Percentiles rank a stretch among this genome's conserved stretches.
Evolutionary conservation across 352 stramenopile genomes (phyloP).

Genomic region (Pythium biforme): DNA sequence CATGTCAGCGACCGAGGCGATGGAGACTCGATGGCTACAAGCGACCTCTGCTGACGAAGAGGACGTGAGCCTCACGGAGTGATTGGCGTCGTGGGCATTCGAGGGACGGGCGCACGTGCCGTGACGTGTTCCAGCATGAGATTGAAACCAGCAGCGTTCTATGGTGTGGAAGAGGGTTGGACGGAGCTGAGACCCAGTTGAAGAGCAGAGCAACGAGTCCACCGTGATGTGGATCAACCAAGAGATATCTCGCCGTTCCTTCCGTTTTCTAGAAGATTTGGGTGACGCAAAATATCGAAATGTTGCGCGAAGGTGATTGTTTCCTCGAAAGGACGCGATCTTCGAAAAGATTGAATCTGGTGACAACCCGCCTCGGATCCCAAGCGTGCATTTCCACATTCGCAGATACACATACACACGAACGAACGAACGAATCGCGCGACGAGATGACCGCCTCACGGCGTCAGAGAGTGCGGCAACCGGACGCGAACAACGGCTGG

Average conservation of each 20-base stretch:
- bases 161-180: too few relatives aligned
- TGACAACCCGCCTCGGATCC: neutral
- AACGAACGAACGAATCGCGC: neutral
- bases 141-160: too few relatives aligned
- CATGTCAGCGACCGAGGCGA: slow-evolving; percentile 46
- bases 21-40: slow-evolving; percentile 57
- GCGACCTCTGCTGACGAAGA: neutral
- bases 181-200: too few relatives aligned
- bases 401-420: neutral
- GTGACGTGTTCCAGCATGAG: too few relatives aligned
- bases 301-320: slow-evolving; percentile 16
- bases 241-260: neutral
- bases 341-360: slow-evolving; percentile 7
- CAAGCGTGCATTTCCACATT: neutral
- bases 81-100: too few relatives aligned
- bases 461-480: neutral
- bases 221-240: too few relatives aligned
- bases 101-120: too few relatives aligned
- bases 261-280: neutral
- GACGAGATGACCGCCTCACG: neutral
- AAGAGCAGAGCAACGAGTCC: too few relatives aligned
- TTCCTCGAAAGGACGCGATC: slow-evolving; percentile 16
- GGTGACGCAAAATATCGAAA: slow-evolving; percentile 2
- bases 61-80: neutral
- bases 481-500: neutral